Evolutionary conservation across 1,284 basidiomycete genomes (phyloP), one percentile per base, ranked within the genome.

Genomic region (Heterobasidion occidentale): DNA sequence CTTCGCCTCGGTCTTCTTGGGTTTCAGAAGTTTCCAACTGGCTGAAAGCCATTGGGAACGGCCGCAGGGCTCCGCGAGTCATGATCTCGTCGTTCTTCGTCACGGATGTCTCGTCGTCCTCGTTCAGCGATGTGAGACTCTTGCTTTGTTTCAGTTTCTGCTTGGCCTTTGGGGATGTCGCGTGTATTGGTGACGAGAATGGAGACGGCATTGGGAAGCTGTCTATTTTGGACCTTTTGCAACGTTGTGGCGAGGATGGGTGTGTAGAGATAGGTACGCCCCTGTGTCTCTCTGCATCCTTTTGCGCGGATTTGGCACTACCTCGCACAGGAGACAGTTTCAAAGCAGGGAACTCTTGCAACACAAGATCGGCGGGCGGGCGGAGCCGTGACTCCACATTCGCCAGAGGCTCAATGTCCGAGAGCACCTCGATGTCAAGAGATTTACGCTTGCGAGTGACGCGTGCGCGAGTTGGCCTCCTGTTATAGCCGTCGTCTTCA

Each of bases 41-140:
- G 35, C 45, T 57, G 19, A 54, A 17, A 5, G 52, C 44, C 60
- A 61, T 60, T 27, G 60, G 60, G 17, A 61, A 61, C 36, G 60
- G 60, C 20, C 45, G 59, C 42, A 58, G 55, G 12, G 12, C 42
- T 15, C 33, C 44, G 47, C 34, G 46, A 52, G 5, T 34, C 20
- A 47, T 19, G 38, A 20, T 55, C 53, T 47, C 55, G 17, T 57
- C 46, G 19, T 59, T 50, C 17, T n/a, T n/a, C 9, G 9, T 36
- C 20, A 36, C 15, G 19, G 7, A n/a, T 12, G 12, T 1, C 34
- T 47, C 42, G 4, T 54, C 58, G 15, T 60, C 47, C 35, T 50
- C 47, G 9, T 56, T 46, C 9, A 27, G 15, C 15, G 7, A 19
- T n/a, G 15, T 1, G 14, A 35, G 15, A 35, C 33, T 47, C 38